phyloP scores from a whole-genome alignment of 768 basidiomycete genomes.

The Rubroboletus pulcherrimus region DNA sequence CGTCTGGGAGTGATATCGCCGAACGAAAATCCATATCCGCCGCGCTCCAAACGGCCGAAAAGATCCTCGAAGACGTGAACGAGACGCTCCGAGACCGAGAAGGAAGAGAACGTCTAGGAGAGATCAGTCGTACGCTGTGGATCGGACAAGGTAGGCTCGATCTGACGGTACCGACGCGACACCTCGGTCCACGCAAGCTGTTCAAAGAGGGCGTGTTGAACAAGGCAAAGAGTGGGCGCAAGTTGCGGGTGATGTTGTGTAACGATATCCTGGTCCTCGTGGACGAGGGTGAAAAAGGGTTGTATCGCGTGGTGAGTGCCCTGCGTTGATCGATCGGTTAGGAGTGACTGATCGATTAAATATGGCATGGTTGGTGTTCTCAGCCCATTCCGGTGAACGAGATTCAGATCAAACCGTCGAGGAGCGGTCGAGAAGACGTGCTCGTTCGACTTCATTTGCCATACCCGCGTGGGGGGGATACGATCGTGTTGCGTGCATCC shows the following conservation, averaged over 20 bases:
- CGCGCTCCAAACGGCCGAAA: slow-evolving; percentile 64
- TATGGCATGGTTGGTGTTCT: not conserved
- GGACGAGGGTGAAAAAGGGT: slow-evolving; percentile 59
- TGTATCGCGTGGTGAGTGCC: slow-evolving; percentile 77
- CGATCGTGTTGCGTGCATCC: slow-evolving; percentile 54
- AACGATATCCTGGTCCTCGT: slow-evolving; percentile 88
- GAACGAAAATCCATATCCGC: slow-evolving; percentile 55
- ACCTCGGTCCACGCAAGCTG: slow-evolving; percentile 76
- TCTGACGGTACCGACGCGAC: slow-evolving; percentile 83
- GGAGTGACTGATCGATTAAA: not conserved
- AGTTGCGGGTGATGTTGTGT: slow-evolving; percentile 75
- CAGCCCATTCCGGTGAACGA: slow-evolving; percentile 77
- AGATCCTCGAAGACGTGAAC: slow-evolving; percentile 77
- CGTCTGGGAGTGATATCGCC: slow-evolving; percentile 24
- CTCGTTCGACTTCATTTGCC: slow-evolving; percentile 62
- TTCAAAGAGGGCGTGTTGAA: slow-evolving; percentile 72
- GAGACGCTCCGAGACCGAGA: slow-evolving; percentile 86
- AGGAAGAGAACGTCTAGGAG: slow-evolving; percentile 66
- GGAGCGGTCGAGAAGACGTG: slow-evolving; percentile 57
- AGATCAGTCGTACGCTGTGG: slow-evolving; percentile 78
- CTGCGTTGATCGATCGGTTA: not conserved
- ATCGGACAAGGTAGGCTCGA: slow-evolving; percentile 87
- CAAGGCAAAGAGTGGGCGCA: slow-evolving; percentile 84
- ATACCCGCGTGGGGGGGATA: slow-evolving; percentile 73
- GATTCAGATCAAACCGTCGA: slow-evolving; percentile 54